Base-by-base conservation (phyloP, 805 yeast species). In the Lipomyces sp. region DNA sequence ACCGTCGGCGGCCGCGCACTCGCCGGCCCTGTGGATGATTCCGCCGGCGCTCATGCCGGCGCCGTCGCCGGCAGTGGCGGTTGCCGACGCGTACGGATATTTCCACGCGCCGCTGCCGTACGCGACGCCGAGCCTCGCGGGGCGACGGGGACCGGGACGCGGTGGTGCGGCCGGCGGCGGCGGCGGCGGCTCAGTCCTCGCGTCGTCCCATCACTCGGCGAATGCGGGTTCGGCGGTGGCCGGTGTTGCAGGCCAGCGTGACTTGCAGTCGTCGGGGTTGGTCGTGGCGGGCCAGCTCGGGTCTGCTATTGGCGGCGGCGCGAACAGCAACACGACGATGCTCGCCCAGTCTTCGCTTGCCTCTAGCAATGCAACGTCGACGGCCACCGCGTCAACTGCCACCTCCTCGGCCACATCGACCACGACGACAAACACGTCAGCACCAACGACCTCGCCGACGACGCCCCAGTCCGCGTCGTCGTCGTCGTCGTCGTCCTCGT, bases 381-480 rank as follows among this genome's bases (percentile, higher is more conserved):
- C 39, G n/a, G 28, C 24, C 22, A 8, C 19, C n/a, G n/a, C 8
- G 23, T 7, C 28, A 6, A 14, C 39, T 5, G 21, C 28, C 10
- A 8, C 22, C 6, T 23, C 39, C 8, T 10, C 39, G 6, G 23
- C 39, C 18, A 16, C 14, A 4, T 11, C 39, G 5, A 22, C 39
- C 5, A 14, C 39, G 6, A 14, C 39, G 23, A 7, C n/a, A 11
- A 16, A 5, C 8, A 18, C 23, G 14, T 26, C 29, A 6, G 29
- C 29, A 6, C 44, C 51, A 11, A 55, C 72, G 32, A 72, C 72
- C 14, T 76, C 77, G 4, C 10, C 29, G 10, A 26, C 29, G 10
- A 26, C 29, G 10, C 29, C 29, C 10, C 29, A 6, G 6, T 10
- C 29, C 29, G 29, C 29, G 29, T 7, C 29, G 6, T 7, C 29